Evolutionary conservation across 805 yeast species (phyloP), one percentile per base, ranked within the genome.

Genomic region (Nakazawaea molendinolei): DNA sequence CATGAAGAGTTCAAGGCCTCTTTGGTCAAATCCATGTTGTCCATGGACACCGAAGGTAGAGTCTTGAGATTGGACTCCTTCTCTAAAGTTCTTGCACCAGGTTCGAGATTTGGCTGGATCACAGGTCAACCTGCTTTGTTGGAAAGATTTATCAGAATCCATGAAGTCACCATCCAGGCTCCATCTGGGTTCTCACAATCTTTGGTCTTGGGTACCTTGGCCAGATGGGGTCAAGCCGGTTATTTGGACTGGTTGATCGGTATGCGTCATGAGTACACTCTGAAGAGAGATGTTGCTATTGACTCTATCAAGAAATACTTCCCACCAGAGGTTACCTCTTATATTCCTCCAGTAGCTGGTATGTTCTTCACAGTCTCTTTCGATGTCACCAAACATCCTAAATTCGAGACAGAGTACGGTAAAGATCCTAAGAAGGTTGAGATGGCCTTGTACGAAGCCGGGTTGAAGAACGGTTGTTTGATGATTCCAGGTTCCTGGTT

Each of bases 21-120:
- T 3, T 64, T 87, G 53, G 86, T 81, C 38, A 79, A 81, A 28
- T 83, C 95, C 1, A 85, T 80, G 68, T 57, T 81, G 42, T 71
- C 82, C 16, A 46, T 79, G 47, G 97, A 87, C 58, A 63, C 69
- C 13, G 96, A 89, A 46, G 97, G 97, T 33, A 76, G 96, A 56
- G 96, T 87, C 25, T 55, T 87, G 38, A 76, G 97, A 55, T 69
- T 89, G 52, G 97, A 87, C 58, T 83, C 95, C 2, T 80, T 84
- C 61, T 86, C 96, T 36, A 87, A 87, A 65, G 87, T 87, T 18
- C 63, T 89, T 38, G 96, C 95, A 3, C 97, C 97, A 13, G 96
- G 96, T 47, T 52, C 78, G 21, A 79, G 97, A 63, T 54, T 84
- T 41, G 95, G 96, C 36, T 87, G 95, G 95, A 68, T 87, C 42